phyloP scores from a whole-genome alignment of 805 yeast species.

The Geotrichum ghanense region DNA sequence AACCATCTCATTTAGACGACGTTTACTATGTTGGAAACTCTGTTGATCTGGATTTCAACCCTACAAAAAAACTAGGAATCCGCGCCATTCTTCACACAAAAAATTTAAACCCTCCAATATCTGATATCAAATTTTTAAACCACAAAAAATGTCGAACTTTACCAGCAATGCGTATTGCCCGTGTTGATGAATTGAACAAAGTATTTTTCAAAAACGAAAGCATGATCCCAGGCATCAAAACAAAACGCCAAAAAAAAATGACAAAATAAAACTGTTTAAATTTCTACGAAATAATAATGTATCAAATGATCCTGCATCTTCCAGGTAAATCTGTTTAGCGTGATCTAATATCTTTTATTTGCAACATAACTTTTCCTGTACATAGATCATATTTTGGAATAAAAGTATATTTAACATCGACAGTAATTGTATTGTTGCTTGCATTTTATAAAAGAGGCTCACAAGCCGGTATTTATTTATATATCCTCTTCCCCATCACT shows the following conservation, averaged over 20 bases:
- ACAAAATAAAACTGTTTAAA: no score
- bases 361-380: no score
- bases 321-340: no score
- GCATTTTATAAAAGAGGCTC: not conserved
- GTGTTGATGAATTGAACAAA: not conserved
- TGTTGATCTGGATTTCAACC: not conserved
- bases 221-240: no score
- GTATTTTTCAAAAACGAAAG: not conserved
- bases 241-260: no score
- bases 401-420: no score
- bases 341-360: no score
- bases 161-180: not conserved
- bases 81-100: not conserved
- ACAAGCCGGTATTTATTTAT: not conserved
- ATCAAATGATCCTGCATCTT: no score
- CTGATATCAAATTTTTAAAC: not conserved
- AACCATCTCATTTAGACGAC: not conserved
- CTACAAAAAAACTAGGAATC: not conserved
- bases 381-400: no score
- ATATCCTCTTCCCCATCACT: conserved; percentile 13
- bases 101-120: not conserved
- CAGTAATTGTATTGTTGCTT: not conserved
- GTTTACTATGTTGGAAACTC: not conserved
- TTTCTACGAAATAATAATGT: no score
- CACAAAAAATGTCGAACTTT: not conserved